Evolutionary conservation across 2,329 filamentous ascomycete genomes (phyloP).

Genomic region (Teratosphaeria nubilosa): DNA sequence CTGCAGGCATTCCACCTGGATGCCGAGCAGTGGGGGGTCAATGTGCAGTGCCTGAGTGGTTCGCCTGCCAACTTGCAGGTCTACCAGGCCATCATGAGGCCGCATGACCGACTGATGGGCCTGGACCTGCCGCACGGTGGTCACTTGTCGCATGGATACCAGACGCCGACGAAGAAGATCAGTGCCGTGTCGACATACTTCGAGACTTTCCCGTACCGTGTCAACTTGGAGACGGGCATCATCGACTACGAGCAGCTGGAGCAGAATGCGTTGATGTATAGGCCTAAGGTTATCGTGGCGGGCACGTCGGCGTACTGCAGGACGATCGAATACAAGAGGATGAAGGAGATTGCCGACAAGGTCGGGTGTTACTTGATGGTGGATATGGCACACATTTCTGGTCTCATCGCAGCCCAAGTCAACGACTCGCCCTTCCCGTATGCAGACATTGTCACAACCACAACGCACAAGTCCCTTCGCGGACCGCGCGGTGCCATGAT

Average conservation of each 20-base stretch:
- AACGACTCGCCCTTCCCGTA: constrained; percentile 87
- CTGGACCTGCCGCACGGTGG: constrained; percentile 93
- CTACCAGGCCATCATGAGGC: constrained; percentile 85
- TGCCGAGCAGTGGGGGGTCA: constrained; percentile 90
- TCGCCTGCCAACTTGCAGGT: constrained; percentile 69
- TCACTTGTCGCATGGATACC: constrained; percentile 93
- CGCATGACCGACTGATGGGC: constrained; percentile 93
- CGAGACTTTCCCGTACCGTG: constrained; percentile 94
- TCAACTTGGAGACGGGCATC: constrained; percentile 79
- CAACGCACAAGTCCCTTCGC: constrained; percentile 97
- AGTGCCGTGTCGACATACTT: constrained; percentile 98
- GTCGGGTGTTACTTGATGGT: constrained; percentile 91
- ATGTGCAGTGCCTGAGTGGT: constrained; percentile 86
- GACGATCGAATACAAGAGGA: constrained; percentile 89
- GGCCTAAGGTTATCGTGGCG: constrained; percentile 90
- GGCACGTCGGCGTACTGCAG: constrained; percentile 98
- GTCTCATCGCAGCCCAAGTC: constrained; percentile 83
- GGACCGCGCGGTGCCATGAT: constrained; percentile 98
- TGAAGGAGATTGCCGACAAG: constrained; percentile 90
- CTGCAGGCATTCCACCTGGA: constrained; percentile 84
- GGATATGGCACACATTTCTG: constrained; percentile 98
- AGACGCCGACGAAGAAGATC: constrained; percentile 74
- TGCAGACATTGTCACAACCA: constrained; percentile 95
- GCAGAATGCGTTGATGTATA: constrained; percentile 82
- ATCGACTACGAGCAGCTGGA: constrained; percentile 94